phyloP scores from a whole-genome alignment of 148 eudicot species.

The Rhododendron ovatum region DNA sequence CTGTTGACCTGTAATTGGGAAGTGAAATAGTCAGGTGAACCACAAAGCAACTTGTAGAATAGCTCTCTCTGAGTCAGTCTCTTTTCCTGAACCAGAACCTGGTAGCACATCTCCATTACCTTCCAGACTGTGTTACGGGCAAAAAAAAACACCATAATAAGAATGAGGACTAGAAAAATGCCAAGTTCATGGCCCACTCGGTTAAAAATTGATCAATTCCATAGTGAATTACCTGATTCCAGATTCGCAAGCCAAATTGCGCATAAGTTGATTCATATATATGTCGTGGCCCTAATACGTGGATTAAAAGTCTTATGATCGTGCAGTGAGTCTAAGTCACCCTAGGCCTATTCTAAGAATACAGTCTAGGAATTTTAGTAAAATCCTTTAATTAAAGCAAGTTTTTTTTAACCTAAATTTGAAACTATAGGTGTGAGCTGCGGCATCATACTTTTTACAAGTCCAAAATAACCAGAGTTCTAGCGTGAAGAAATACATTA shows the following conservation, averaged over 20 bases:
- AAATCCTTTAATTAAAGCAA: neutral
- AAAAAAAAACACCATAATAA: neutral
- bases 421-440: neutral
- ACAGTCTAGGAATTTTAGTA: neutral
- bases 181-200: neutral
- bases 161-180: neutral
- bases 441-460: neutral
- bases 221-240: neutral
- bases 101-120: constrained; percentile 90
- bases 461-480: neutral
- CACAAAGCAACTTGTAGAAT: constrained; percentile 75
- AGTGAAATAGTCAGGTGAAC: constrained; percentile 76
- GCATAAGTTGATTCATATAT: neutral
- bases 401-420: neutral
- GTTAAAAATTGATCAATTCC: neutral
- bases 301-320: neutral
- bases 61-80: constrained; percentile 88
- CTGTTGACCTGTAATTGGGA: constrained; percentile 78
- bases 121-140: constrained; percentile 67
- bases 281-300: neutral
- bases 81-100: constrained; percentile 71
- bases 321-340: neutral
- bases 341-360: neutral
- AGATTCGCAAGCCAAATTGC: neutral
- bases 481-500: neutral